These are phyloP conservation scores for Cicer chorassanicum DNA, from an alignment of 306 rosid genomes.

Conservation along the genomic window DNA sequence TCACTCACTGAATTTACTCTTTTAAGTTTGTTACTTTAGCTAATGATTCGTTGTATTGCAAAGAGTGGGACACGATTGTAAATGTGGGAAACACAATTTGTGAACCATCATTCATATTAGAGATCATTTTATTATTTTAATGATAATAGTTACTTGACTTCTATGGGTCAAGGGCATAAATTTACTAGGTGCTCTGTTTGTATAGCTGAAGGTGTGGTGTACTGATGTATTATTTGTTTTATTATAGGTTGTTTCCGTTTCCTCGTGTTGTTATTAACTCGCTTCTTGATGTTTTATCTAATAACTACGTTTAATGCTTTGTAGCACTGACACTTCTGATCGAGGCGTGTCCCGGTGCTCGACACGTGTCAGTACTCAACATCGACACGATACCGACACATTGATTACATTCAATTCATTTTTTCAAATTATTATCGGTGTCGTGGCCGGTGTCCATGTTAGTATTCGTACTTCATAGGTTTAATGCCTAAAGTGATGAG, in stretches of 20 bases:
- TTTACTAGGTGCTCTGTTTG: not conserved
- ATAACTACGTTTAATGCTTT: not conserved
- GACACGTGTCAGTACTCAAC: too few species aligned
- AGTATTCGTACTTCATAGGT: too few species aligned
- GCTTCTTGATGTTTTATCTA: not conserved
- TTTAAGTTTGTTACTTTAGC: constrained; percentile 4
- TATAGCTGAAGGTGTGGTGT: not conserved
- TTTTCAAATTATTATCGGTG: too few species aligned
- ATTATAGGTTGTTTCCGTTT: not conserved
- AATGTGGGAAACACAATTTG: not conserved
- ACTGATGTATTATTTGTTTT: not conserved
- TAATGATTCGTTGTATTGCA: constrained; percentile 3
- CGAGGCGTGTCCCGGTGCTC: too few species aligned
- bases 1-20: not conserved
- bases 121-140: not conserved
- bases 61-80: not conserved
- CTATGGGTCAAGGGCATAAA: not conserved
- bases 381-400: too few species aligned
- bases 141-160: not conserved
- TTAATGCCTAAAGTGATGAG: not conserved
- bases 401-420: too few species aligned
- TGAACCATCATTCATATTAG: not conserved
- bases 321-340: too few species aligned
- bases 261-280: not conserved
- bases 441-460: too few species aligned